A percentile compares a stretch with the other conserved stretches of the same genome.
phyloP scores from a whole-genome alignment of 1,284 basidiomycete species.

The Ceratobasidium papillatum region DNA sequence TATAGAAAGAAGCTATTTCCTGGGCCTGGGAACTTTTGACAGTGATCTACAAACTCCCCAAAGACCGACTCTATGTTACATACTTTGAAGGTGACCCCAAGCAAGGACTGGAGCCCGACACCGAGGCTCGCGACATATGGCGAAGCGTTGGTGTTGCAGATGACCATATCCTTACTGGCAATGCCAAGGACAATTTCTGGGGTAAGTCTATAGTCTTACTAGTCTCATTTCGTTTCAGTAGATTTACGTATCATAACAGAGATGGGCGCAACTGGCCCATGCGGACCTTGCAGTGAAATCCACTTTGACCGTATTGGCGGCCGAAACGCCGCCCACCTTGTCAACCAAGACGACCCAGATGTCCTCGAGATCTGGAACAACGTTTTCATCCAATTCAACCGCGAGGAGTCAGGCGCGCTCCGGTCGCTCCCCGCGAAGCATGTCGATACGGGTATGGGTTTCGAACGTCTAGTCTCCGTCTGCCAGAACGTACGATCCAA shows the following conservation, averaged over 20 bases:
- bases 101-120: constrained; percentile 88
- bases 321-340: constrained; percentile 89
- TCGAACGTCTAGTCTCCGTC: constrained; percentile 95
- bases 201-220: constrained; percentile 60
- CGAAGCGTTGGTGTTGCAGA: constrained; percentile 85
- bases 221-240: not conserved
- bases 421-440: constrained; percentile 89
- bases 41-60: constrained; percentile 84
- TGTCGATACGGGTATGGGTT: constrained; percentile 99
- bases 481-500: constrained; percentile 93
- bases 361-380: constrained; percentile 99
- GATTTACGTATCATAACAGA: constrained; percentile 61
- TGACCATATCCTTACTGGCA: constrained; percentile 91
- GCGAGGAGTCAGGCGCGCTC: constrained; percentile 87
- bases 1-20: constrained; percentile 86
- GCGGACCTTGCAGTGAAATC: constrained; percentile 97
- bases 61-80: constrained; percentile 94
- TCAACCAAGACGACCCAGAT: constrained; percentile 94
- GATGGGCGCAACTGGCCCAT: constrained; percentile 98
- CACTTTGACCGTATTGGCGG: constrained; percentile 97
- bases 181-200: constrained; percentile 99
- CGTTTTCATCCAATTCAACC: constrained; percentile 99
- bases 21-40: constrained; percentile 97
- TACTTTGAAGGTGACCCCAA: constrained; percentile 95
- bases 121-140: constrained; percentile 90